Conservation (phyloP, 495 filamentous ascomycete genomes). For the Thermochaetoides thermophila region DNA sequence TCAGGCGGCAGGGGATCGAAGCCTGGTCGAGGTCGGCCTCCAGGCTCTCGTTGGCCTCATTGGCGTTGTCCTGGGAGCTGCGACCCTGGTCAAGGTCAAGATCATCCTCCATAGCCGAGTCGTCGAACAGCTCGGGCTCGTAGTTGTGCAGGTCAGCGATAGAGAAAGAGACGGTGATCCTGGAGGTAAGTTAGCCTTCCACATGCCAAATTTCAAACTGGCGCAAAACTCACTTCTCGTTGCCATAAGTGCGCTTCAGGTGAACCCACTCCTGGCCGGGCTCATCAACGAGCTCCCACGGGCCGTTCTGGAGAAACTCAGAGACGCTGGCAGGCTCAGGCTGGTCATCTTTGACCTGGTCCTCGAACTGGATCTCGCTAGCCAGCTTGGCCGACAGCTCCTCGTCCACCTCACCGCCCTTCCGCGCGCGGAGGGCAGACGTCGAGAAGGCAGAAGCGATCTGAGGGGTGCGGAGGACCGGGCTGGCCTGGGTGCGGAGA, state of each 20-base stretch:
- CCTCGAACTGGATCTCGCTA: conserved; percentile 57
- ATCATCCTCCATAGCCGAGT: conserved; percentile 58
- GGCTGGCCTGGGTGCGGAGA: conserved; percentile 16
- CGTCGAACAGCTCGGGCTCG: conserved; percentile 32
- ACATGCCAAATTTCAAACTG: neutral
- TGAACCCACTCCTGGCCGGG: conserved; percentile 77
- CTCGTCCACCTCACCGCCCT: conserved; percentile 42
- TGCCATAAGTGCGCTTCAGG: conserved; percentile 65
- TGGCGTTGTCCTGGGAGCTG: conserved; percentile 26
- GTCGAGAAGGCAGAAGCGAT: conserved; percentile 62
- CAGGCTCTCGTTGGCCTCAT: conserved; percentile 29
- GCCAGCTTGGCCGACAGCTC: conserved; percentile 65
- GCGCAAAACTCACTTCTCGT: conserved; percentile 57
- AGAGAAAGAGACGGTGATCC: conserved; percentile 84
- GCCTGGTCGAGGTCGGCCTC: conserved; percentile 49
- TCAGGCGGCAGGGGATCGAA: conserved; percentile 68
- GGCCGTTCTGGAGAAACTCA: conserved; percentile 57
- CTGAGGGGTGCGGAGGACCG: conserved; percentile 31
- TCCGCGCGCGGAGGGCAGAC: conserved; percentile 38
- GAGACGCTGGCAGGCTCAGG: conserved; percentile 46
- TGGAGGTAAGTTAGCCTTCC: conserved; percentile 22
- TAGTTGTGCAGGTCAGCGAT: conserved; percentile 76
- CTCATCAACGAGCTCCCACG: conserved; percentile 60
- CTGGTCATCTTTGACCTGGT: conserved; percentile 40
- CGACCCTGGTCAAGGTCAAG: conserved; percentile 31